These are phyloP conservation scores for Plasmodium relictum DNA, from an alignment of 169 alveolate species.

Conservation along the genomic window DNA sequence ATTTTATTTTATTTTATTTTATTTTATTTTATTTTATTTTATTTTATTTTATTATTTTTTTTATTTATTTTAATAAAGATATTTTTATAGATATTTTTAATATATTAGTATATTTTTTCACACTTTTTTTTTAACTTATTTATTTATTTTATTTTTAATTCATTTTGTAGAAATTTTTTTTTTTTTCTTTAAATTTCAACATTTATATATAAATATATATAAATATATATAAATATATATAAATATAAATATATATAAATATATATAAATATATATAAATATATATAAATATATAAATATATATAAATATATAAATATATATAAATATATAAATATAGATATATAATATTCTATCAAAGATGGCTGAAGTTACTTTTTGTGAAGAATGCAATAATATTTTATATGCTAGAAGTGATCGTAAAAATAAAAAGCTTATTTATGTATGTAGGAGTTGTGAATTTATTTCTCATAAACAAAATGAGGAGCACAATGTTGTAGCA, in stretches of 20 bases:
- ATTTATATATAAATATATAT: conserved; percentile 2
- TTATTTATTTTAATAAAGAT: too few species aligned
- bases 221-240: background rate
- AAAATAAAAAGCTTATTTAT: conserved; percentile 76
- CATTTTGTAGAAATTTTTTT: background rate
- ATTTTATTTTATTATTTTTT: too few species aligned
- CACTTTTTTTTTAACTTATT: too few species aligned
- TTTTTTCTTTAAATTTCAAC: background rate
- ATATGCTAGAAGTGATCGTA: conserved; percentile 78
- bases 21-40: too few species aligned
- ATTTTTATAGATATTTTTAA: too few species aligned
- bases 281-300: background rate
- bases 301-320: background rate
- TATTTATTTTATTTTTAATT: background rate
- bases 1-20: too few species aligned
- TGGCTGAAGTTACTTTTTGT: conserved; percentile 81
- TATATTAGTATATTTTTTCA: too few species aligned
- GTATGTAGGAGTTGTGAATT: conserved; percentile 82
- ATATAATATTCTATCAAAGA: background rate
- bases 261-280: background rate
- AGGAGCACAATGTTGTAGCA: conserved; percentile 80
- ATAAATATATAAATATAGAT: background rate
- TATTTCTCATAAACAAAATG: conserved; percentile 76
- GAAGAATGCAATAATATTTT: conserved; percentile 83
- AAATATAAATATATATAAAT: background rate